Base-by-base conservation (phyloP, 441 rosid genomes). In the Raphanus hybrid region DNA sequence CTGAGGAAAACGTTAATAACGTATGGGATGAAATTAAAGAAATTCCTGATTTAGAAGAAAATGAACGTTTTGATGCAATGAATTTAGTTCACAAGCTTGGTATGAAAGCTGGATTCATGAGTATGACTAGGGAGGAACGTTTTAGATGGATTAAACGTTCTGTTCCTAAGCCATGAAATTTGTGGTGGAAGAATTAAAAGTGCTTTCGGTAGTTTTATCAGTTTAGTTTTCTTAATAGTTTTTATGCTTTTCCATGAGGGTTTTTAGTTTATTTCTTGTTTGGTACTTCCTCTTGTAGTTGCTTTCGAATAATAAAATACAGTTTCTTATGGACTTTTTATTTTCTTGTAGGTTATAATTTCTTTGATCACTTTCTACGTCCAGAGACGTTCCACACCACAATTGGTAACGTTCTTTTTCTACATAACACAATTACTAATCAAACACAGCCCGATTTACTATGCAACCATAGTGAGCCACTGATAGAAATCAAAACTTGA, bases 21-120 rank as follows among this genome's bases (percentile, higher is more conserved):
- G 52, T 45, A 45, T 45, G 52, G 15, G 52, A 11, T 3, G 52
- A 5, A 3, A 45, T 45, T 12, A 45, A 12, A 0, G 52, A 41
- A 41, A 41, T 41, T 41, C 48, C 12, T 9, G 48, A 41, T 45
- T 12, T 45, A n/a, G 52, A 45, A 45, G 52, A n/a, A 45, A 45
- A 45, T 45, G 52, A 45, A 4, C n/a, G 52, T 45, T 45, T 45
- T 45, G 52, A 45, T 45, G 52, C 52, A 4, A 45, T 45, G 52
- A 12, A 12, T 45, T 45, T 12, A n/a, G 52, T 45, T 12, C 52
- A 45, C 45, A 8, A 41, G 12, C 3, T 8, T 41, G 8, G 55
- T 50, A 50, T 50, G 55, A 50, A 50, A 50, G 55, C 18, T 50
- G 55, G 55, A 50, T 50, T 50, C 18, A 50, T 50, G 55, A 50